Base-by-base conservation (phyloP, 805 yeast species). In the Candida vartiovaarae region DNA sequence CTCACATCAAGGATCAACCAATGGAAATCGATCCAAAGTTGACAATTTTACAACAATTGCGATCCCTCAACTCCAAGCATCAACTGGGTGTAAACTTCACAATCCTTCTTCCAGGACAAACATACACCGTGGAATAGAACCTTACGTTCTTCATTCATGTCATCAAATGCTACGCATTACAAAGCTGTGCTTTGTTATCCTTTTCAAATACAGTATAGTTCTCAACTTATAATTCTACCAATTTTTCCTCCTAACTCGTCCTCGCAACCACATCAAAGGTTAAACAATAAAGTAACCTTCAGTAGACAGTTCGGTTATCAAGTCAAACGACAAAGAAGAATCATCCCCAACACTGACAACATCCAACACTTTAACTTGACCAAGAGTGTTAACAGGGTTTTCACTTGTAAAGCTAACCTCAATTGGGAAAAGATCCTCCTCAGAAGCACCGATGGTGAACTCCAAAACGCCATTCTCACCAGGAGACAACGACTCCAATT, bases 351-450 rank as follows among this genome's bases (percentile, higher is more conserved):
- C 67, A 24, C 64, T 64, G 26, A 76, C 75, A 47, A 85, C 78
- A 46, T 75, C 80, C 35, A 74, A 64, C 38, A 87, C 78, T 50
- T 72, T 75, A 45, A 90, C 80, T 41, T 76, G 72, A 43, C 91
- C 87, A 49, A 85, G 72, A 24, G 82, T 78, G 30, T 72, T 67
- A 15, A 64, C 67, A 24, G 73, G 72, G 49, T 67, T 67, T 33
- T 71, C 67, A 36, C 71, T 60, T 34, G 70, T 70, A 67, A 89
- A 86, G 40, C 71, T 65, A 34, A 89, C 75, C 55, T 80, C 80
- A 71, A 91, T 78, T 48, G 99, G 99, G 84, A 89, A 91, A 56
- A 91, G 70, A 9, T 78, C 74, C 49, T 89, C 95, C 64, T 91
- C 97, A 50, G 76, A 78, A 2, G 82, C 84, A 51, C 82, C 83